Evolutionary conservation across 2,329 filamentous ascomycete genomes (phyloP).

Genomic region (Botrytis aclada): DNA sequence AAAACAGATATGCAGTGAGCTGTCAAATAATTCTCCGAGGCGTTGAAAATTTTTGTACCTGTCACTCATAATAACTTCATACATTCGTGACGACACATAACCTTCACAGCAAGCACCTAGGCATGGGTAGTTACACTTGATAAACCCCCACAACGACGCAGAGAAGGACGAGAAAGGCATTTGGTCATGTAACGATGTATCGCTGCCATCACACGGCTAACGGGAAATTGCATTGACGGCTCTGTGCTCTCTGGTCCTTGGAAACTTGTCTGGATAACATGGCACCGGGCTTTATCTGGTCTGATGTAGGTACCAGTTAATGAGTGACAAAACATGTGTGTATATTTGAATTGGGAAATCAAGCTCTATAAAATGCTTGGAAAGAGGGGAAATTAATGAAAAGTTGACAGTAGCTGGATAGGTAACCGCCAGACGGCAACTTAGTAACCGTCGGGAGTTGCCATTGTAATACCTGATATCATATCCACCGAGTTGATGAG

Average conservation of each 20-base stretch:
- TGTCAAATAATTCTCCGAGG: slow-evolving; percentile 16
- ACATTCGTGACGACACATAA: background rate
- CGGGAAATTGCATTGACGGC: slow-evolving; percentile 20
- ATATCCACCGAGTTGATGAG: background rate
- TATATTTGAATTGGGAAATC: slow-evolving; percentile 11
- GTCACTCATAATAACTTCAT: slow-evolving; percentile 3
- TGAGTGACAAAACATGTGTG: slow-evolving; percentile 10
- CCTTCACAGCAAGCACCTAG: slow-evolving; percentile 9
- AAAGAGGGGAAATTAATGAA: slow-evolving; percentile 13
- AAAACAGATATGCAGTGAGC: slow-evolving; percentile 18
- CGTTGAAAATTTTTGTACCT: slow-evolving; percentile 4
- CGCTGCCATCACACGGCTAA: slow-evolving; percentile 11
- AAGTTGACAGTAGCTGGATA: background rate
- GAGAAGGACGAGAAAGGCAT: slow-evolving; percentile 17
- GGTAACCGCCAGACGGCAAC: slow-evolving; percentile 14
- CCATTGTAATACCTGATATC: slow-evolving; percentile 12
- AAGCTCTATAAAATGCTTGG: background rate
- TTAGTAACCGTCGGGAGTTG: slow-evolving; percentile 14
- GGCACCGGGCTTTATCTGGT: slow-evolving; percentile 14
- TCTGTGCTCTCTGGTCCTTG: slow-evolving; percentile 16
- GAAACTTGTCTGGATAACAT: slow-evolving; percentile 11
- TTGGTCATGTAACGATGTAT: slow-evolving; percentile 15
- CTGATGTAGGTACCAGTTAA: slow-evolving; percentile 19
- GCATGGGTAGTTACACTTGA: slow-evolving; percentile 15
- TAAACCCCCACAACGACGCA: background rate